These are phyloP conservation scores for Candida bentonensis DNA, from an alignment of 805 yeast genomes.

Conservation along the genomic window DNA sequence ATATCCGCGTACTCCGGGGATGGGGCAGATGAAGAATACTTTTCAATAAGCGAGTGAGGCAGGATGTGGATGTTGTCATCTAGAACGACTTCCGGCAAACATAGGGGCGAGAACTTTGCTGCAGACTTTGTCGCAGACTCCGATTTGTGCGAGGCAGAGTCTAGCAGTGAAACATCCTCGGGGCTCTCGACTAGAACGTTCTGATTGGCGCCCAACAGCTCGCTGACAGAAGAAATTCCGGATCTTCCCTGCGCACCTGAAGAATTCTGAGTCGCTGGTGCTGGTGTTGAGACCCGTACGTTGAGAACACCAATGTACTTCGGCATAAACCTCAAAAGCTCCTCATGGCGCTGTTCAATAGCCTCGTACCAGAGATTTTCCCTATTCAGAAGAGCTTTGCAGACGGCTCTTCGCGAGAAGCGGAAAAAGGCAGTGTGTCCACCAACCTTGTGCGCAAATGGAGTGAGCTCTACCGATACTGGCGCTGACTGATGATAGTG, in stretches of 20 bases:
- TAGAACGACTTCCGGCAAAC: constrained; percentile 52
- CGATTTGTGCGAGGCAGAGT: background rate
- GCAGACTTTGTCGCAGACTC: background rate
- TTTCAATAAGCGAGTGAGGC: constrained; percentile 64
- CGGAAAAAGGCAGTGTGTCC: constrained; percentile 96
- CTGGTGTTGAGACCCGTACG: constrained; percentile 53
- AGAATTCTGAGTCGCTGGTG: too few species aligned
- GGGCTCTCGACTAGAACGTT: background rate
- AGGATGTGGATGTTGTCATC: constrained; percentile 88
- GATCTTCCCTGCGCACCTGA: constrained; percentile 5
- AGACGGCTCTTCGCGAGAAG: constrained; percentile 82
- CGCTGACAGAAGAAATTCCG: background rate
- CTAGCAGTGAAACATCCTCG: background rate
- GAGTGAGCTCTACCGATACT: constrained; percentile 75
- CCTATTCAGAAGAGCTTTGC: constrained; percentile 80
- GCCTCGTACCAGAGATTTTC: constrained; percentile 89
- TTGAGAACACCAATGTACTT: constrained; percentile 86
- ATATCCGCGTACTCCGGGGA: constrained; percentile 14
- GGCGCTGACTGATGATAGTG: constrained; percentile 11
- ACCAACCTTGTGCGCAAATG: constrained; percentile 89
- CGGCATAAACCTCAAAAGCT: constrained; percentile 77
- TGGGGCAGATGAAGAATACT: constrained; percentile 36
- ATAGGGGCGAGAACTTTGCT: background rate
- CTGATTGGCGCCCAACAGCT: background rate
- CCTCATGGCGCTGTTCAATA: constrained; percentile 65